Base-by-base conservation (phyloP, 257 asterid species). In the Plantago major region DNA sequence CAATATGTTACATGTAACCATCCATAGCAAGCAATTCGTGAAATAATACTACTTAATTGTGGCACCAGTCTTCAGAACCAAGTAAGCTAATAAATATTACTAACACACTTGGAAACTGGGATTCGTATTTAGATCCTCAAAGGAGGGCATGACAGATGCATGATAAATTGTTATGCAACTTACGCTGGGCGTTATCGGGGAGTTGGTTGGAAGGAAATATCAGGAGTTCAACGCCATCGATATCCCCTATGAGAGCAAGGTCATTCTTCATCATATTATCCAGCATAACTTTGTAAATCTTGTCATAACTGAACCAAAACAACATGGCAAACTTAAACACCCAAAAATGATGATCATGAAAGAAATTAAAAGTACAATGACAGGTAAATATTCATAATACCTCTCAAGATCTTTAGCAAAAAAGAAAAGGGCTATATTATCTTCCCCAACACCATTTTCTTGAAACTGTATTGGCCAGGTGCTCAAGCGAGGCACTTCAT, bases 381-480 rank as follows among this genome's bases (percentile, higher is more conserved):
- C 62, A 42, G 38, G 67, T 65, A 49, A 70, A 62, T 49, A 16
- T 53, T 52, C n/a, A 40, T 11, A 43, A 64, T 67, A 87, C 97
- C 95, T 84, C 67, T 73, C 85, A 58, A 78, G 77, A 73, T 90
- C 97, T 75, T 73, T 79, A 38, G 97, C 86, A 42, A 90, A 90
- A 73, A 90, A 90, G 89, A 79, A 90, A 58, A 90, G 85, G 33
- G 89, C 97, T 46, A 90, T 72, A 67, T 84, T 80, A 69, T 87
- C 93, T 69, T 87, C 95, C 47, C 64, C 71, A 60, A 87, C 96
- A 65, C 95, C 97, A 76, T 73, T 49, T 63, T 87, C 93, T 82
- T 81, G 95, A 74, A 90, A 90, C 79, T 90, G 96, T 51, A 66
- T 56, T 0, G 97, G 97, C 97, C 97, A 90, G 67, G 75, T 69